Base-by-base conservation (phyloP, 257 asterid genomes). In the Nicotiana benthamiana region DNA sequence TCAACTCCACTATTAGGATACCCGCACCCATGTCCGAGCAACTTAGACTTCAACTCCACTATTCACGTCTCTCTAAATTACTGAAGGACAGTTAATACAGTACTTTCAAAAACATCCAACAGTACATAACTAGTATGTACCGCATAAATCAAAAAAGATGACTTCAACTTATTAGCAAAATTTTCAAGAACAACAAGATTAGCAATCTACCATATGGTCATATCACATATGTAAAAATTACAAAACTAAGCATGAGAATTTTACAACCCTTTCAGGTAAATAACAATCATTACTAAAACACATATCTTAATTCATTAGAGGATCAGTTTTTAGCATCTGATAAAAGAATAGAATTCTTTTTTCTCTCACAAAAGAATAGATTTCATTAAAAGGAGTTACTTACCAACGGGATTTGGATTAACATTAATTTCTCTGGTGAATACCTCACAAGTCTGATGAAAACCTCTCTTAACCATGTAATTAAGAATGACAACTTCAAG, bases 401-500 rank as follows among this genome's bases (percentile, higher is more conserved):
- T 86, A 84, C 91, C 85, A 80, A 81, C 84, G 52, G 85, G 24
- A 2, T 79, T 62, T 16, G 81, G 78, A 24, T 18, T 20, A 79
- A 81, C 60, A 20, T 56, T 36, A 70, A 89, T 86, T 82, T 88
- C 89, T 2, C 9, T 12, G n/a, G 87, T 82, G 28, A 88, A 83
- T 72, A 30, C 83, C 32, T 86, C 85, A 51, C 88, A 88, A 63
- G 84, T 53, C 1, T 54, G 40, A 51, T 81, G 85, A 87, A 84
- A 53, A 82, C 85, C 83, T 5, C 82, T 88, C 15, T 61, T 83
- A n/a, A 64, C 13, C 77, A 88, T 51, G 52, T 86, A 86, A 79
- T 88, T 88, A 40, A 78, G 70, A 77, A 88, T 76, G 75, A 84
- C 86, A 62, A 79, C 20, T 59, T 88, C 88, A 77, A 88, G 65